phyloP scores from a whole-genome alignment of 176 grass and related monocot species.

The Canna indica region DNA sequence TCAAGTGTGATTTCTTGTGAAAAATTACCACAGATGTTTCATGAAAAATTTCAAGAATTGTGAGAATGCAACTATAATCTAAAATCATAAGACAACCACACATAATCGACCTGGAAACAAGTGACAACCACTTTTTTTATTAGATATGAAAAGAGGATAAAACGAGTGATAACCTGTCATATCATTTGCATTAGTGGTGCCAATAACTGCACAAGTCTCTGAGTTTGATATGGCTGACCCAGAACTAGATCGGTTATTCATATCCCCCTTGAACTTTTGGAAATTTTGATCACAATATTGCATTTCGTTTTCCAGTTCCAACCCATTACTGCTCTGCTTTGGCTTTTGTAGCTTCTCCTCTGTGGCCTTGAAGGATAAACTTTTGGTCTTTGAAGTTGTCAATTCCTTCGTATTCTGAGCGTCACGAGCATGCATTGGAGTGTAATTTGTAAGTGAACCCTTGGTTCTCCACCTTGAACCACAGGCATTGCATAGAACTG shows the following conservation, averaged over 20 bases:
- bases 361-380: constrained; percentile 12
- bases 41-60: neutral
- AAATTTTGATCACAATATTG: constrained; percentile 25
- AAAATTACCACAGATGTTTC: neutral
- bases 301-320: neutral
- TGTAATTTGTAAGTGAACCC: constrained; percentile 40
- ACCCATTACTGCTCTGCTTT: constrained; percentile 3
- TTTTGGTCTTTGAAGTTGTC: constrained; percentile 25
- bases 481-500: constrained; percentile 48
- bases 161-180: constrained; percentile 24
- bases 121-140: no score
- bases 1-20: neutral
- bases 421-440: constrained; percentile 29
- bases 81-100: no score
- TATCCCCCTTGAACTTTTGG: constrained; percentile 26
- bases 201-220: constrained; percentile 28
- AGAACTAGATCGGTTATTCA: constrained; percentile 33
- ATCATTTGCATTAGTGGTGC: constrained; percentile 25
- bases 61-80: neutral
- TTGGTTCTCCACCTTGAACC: constrained; percentile 54
- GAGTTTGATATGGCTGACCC: constrained; percentile 31
- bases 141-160: no score
- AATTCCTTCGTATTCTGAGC: constrained; percentile 17
- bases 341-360: constrained; percentile 26
- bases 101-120: no score